Base-by-base conservation (phyloP, 2,329 filamentous ascomycete genomes). In the Alternaria rosae region DNA sequence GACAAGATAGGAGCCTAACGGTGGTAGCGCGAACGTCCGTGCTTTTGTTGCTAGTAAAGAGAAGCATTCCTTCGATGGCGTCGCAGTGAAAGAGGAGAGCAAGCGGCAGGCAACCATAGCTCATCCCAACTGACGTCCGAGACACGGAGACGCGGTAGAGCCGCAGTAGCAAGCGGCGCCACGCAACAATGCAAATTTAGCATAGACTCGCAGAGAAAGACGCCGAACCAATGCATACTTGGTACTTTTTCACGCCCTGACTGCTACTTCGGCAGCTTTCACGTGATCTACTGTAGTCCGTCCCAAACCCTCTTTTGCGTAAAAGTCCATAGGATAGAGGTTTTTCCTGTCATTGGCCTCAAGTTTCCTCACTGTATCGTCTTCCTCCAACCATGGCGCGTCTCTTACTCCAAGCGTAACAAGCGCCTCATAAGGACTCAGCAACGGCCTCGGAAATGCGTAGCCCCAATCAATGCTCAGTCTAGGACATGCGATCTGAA, bases 381-480 rank as follows among this genome's bases (percentile, higher is more conserved):
- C 68, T 59, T 85, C 15, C 84, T 89, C 92, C 89, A 97, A 57
- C 83, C 83, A 85, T 3, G 73, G 72, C 50, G 91, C 91, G 69
- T 95, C 87, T 67, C 86, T 88, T 64, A 89, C 89, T 4, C 91
- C 93, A 50, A 99, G 81, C n/a, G 93, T 92, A 32, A 99, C 90
- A 61, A 98, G 85, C 7, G 95, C 95, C 82, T 99, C 95, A 71
- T 99, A 97, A 2, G 95, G 94, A 54, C 94, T 98, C 75, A 99
- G 80, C 61, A 99, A 78, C 50, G 95, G 95, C 48, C 92, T 83
- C 1, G 93, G 88, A 76, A 99, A 99, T 1, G 95, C 95, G 82
- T 98, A 98, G 0, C 95, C 95, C 95, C 95, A 99, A 81, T 99
- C 95, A 70, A 99, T 99, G 79, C 94, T 98, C 77, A 99, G 77